These are phyloP conservation scores for Wallacemonas sp. DNA, from an alignment of 208 protist species.

Conservation along the genomic window DNA sequence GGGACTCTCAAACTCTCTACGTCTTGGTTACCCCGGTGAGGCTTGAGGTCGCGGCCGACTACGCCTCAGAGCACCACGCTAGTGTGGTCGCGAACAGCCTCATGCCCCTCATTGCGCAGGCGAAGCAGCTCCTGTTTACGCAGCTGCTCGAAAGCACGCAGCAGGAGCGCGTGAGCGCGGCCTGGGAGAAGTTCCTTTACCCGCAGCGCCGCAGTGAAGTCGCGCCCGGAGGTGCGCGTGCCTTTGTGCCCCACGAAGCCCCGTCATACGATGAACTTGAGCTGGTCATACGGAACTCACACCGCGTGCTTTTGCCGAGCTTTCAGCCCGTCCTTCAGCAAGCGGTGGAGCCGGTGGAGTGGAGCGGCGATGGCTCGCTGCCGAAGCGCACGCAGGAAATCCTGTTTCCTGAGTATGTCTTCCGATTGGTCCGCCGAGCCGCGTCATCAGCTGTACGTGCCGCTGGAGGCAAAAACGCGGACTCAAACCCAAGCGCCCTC, in stretches of 20 bases:
- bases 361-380: conserved; percentile 23
- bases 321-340: conserved; percentile 35
- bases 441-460: not conserved
- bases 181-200: conserved; percentile 48
- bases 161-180: conserved; percentile 58
- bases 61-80: conserved; percentile 8
- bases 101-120: conserved; percentile 33
- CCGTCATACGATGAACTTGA: conserved; percentile 53
- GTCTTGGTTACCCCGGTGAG: conserved; percentile 50
- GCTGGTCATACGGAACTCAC: conserved; percentile 32
- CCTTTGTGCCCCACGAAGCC: conserved; percentile 9
- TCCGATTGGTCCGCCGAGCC: conserved; percentile 26
- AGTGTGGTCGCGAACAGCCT: conserved; percentile 29
- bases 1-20: conserved; percentile 64
- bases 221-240: not conserved
- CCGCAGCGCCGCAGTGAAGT: not conserved
- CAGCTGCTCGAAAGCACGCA: conserved; percentile 75
- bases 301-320: conserved; percentile 32
- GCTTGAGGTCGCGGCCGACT: conserved; percentile 18
- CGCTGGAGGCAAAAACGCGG: not conserved
- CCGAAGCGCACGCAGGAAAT: conserved; percentile 21
- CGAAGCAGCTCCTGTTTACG: conserved; percentile 52
- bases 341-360: conserved; percentile 34
- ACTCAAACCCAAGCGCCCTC: not conserved
- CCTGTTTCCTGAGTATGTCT: conserved; percentile 37